A percentile compares a stretch with the other conserved stretches of the same genome.
Evolutionary conservation across 1,284 basidiomycete genomes (phyloP).

Genomic region (Erythrobasidium hasegawianum): DNA sequence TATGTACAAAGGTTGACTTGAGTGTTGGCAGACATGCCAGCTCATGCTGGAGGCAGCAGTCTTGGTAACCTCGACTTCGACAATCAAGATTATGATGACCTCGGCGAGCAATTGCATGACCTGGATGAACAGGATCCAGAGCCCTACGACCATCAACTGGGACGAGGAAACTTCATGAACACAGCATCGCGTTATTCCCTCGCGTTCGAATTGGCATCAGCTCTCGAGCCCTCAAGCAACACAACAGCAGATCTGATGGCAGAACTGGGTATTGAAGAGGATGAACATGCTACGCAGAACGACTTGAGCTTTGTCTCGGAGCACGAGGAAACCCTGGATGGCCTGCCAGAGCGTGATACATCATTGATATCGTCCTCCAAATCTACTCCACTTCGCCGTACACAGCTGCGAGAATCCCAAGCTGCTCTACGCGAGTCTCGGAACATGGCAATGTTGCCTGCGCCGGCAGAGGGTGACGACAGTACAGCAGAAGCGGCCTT

Average conservation of each 20-base stretch:
- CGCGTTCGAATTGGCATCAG: conserved; percentile 28
- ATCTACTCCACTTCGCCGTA: no score
- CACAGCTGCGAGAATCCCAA: no score
- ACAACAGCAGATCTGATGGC: background rate
- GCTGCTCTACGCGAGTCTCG: no score
- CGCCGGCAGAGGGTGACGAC: background rate
- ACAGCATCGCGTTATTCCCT: conserved; percentile 12
- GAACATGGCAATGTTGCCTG: background rate
- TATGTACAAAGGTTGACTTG: background rate
- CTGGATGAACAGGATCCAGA: conserved; percentile 17
- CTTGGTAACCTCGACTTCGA: background rate
- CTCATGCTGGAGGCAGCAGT: conserved; percentile 6
- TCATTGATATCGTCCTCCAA: no score
- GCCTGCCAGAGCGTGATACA: background rate
- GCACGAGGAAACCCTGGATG: background rate
- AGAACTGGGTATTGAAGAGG: conserved; percentile 8
- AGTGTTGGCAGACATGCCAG: conserved; percentile 23
- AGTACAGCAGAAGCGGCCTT: background rate
- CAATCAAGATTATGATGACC: conserved; percentile 6
- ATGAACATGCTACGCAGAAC: background rate
- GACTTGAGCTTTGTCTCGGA: background rate
- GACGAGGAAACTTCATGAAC: background rate
- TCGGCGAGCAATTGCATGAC: conserved; percentile 7
- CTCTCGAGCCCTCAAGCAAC: conserved; percentile 1
- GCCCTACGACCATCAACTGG: background rate